Evolutionary conservation across 768 basidiomycete species (phyloP), one percentile per base, ranked within the genome.

Genomic region (Russula griseocarnosa): DNA sequence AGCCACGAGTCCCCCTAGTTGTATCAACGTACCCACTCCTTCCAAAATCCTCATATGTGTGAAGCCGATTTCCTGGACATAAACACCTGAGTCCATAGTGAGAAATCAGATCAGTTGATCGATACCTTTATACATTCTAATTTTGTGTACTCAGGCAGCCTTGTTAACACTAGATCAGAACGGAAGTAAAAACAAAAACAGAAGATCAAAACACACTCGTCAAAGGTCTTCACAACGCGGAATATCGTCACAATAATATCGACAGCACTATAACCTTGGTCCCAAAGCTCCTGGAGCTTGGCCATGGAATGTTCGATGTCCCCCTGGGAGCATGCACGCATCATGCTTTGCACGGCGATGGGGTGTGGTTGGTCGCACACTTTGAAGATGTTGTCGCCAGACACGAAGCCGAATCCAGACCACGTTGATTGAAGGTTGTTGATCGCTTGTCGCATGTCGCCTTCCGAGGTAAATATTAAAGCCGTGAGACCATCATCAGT

Each of bases 351-450:
- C 6, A 98, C 86, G 62, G 87, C 79, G 66, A 98, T 85, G 11
- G 97, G 97, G 74, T 98, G 97, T 1, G 97, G 97, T 72, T 98
- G 96, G 73, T 99, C 97, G 79, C 97, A 99, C 61, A 99, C 97
- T 84, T 98, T 98, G 84, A 98, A 99, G 30, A 99, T 97, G 69
- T 96, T 97, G 69, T 94, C 94, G 13, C 88, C 88, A 11, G 93
- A 96, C 53, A 98, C 86, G 67, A 98, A 96, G 38, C 90, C 89
- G 73, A 98, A 98, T 3, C 97, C 97, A 6, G 94, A 90, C 73
- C 85, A 83, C 2, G 97, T 98, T 6, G 96, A 98, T 71, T 98
- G 97, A 5, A 98, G 81, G 72, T 99, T 98, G 76, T 99, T 98
- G 76, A 98, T 95, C 2, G 97, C 97, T 77, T 99, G 97, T 38